Evolutionary conservation across 2,329 filamentous ascomycete species (phyloP).

Genomic region (Exserohilum turcica): DNA sequence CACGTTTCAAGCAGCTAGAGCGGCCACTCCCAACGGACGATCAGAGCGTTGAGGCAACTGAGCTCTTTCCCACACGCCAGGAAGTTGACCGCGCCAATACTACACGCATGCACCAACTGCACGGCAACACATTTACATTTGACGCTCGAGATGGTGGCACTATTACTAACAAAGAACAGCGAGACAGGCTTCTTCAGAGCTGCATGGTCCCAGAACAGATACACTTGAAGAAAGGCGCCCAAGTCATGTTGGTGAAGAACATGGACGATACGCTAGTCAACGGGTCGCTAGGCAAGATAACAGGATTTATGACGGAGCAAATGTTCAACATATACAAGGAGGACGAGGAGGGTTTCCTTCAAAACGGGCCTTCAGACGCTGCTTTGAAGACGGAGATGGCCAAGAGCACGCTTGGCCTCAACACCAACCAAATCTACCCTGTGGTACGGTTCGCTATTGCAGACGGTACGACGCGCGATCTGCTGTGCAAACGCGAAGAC

Average conservation of each 20-base stretch:
- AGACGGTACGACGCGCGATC: slow-evolving; percentile 74
- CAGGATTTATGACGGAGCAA: slow-evolving; percentile 75
- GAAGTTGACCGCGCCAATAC: slow-evolving; percentile 91
- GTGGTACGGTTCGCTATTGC: slow-evolving; percentile 81
- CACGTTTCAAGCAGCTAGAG: slow-evolving; percentile 74
- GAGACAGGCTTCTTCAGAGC: slow-evolving; percentile 79
- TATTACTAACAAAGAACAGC: slow-evolving; percentile 66
- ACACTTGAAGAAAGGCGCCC: slow-evolving; percentile 85
- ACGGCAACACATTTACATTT: slow-evolving; percentile 70
- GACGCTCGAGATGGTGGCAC: slow-evolving; percentile 75
- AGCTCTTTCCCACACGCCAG: slow-evolving; percentile 86
- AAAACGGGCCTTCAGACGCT: slow-evolving; percentile 52
- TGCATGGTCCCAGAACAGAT: slow-evolving; percentile 90
- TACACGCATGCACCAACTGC: slow-evolving; percentile 71
- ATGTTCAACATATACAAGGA: slow-evolving; percentile 64
- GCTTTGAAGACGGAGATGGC: slow-evolving; percentile 53
- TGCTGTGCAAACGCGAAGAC: slow-evolving; percentile 83
- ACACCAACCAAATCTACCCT: slow-evolving; percentile 69
- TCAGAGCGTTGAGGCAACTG: slow-evolving; percentile 81
- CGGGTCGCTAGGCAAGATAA: slow-evolving; percentile 86
- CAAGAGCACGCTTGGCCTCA: slow-evolving; percentile 54
- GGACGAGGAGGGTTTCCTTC: slow-evolving; percentile 62
- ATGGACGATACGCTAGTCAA: slow-evolving; percentile 94
- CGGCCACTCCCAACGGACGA: slow-evolving; percentile 67
- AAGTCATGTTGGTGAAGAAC: slow-evolving; percentile 99